Evolutionary conservation across 2,329 filamentous ascomycete species (phyloP).

Genomic region (Plectosphaerella cucumerina): DNA sequence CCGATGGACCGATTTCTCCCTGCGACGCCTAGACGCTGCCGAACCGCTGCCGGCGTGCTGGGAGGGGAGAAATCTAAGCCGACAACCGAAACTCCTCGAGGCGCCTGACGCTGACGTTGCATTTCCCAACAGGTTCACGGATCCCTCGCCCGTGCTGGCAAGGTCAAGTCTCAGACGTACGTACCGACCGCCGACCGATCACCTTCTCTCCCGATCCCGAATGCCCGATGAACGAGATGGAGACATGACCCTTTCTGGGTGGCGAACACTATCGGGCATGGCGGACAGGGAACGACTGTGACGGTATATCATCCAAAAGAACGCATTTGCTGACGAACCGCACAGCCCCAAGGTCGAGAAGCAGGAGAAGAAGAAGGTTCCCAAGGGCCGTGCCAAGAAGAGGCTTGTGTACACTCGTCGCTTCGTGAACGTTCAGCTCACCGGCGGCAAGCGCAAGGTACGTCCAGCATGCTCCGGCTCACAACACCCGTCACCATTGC

Average conservation of each 20-base stretch:
- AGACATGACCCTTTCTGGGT: neutral
- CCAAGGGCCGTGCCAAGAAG: constrained; percentile 98
- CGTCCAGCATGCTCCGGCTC: neutral
- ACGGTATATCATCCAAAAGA: neutral
- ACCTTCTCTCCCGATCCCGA: constrained; percentile 10
- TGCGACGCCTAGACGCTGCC: neutral
- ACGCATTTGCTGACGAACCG: neutral
- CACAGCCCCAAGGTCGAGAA: constrained; percentile 63
- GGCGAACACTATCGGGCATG: neutral
- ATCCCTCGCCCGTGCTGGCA: constrained; percentile 90
- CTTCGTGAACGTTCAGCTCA: constrained; percentile 97
- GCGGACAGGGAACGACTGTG: neutral
- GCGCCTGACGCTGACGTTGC: neutral
- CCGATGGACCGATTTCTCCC: neutral
- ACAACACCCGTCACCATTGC: neutral
- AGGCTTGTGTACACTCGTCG: constrained; percentile 92
- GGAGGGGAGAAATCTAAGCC: neutral
- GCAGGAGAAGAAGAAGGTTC: constrained; percentile 94
- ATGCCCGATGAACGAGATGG: neutral
- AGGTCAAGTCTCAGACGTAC: constrained; percentile 97
- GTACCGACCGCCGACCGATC: constrained; percentile 24
- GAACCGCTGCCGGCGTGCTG: neutral
- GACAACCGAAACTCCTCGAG: neutral
- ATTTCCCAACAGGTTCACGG: constrained; percentile 61
- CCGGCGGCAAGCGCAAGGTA: constrained; percentile 98